Evolutionary conservation across 148 eudicot species (phyloP), one percentile per base, ranked within the genome.

Genomic region (Cornus kousa): DNA sequence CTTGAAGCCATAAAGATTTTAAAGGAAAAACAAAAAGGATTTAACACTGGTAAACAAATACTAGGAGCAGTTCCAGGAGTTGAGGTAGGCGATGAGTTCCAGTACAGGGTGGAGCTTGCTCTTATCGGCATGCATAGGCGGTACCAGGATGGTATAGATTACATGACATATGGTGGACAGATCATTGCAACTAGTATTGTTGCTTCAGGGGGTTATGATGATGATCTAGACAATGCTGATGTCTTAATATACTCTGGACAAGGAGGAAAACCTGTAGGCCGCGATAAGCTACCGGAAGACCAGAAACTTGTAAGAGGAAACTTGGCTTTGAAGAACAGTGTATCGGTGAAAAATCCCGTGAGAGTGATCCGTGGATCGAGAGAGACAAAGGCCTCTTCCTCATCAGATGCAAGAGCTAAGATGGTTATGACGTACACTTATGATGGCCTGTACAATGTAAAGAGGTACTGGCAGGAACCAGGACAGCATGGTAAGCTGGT

Each of bases 21-120:
- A 40, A 94, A 86, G 85, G 82, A 65, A 13, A 77, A 77, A 79
- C 88, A 86, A 37, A 92, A 88, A 84, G 90, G 86, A 78, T 83
- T 91, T 3, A 87, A 89, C 77, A 80, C 86, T 10, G 85, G 81
- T 13, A 76, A 82, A 60, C 65, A 74, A 28, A 71, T 65, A 57
- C 5, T 90, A 19, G 98, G 97, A 74, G 59, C 81, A 68, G 90
- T 95, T 46, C 96, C 98, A 2, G 98, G 97, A 68, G 92, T 95
- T 75, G 96, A 93, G 87, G 91, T 95, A 31, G 98, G 98, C 14
- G 97, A 95, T 46, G 88, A 91, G 82, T 95, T 95, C 75, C 90
- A 89, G 67, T 95, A 87, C 69, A 90, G 97, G 65, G 87, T 89
- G 19, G 97, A 95, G 79, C 97, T 95, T 32, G 86, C 88, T 69